Evolutionary conservation across 768 basidiomycete species (phyloP).

Genomic region (Filobasidium floriforme): DNA sequence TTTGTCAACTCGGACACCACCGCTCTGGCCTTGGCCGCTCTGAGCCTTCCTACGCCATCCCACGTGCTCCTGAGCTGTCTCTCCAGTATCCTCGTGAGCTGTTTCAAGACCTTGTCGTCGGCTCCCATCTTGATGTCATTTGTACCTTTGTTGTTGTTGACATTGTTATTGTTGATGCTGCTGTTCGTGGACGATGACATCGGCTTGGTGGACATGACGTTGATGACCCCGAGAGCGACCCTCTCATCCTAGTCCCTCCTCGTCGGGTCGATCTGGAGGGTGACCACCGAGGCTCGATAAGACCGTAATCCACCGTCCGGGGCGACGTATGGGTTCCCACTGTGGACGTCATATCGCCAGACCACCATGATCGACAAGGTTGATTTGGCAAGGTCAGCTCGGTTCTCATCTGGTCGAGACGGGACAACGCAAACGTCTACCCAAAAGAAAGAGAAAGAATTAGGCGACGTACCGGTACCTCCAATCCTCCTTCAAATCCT

Average conservation of each 20-base stretch:
- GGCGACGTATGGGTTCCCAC: slow-evolving; percentile 13
- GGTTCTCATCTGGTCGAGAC: too few species aligned
- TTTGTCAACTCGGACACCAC: slow-evolving; percentile 30
- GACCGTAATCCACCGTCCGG: background rate
- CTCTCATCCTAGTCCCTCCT: background rate
- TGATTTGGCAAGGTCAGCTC: background rate
- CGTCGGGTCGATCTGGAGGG: slow-evolving; percentile 10
- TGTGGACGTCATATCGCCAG: too few species aligned
- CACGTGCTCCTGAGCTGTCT: slow-evolving; percentile 33
- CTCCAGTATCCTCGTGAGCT: slow-evolving; percentile 29
- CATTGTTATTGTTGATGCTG: too few species aligned
- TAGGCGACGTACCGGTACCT: slow-evolving; percentile 2
- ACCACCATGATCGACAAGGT: too few species aligned
- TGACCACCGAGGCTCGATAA: slow-evolving; percentile 6
- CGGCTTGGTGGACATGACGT: slow-evolving; percentile 16
- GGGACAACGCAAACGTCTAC: too few species aligned
- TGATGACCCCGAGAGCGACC: slow-evolving; percentile 23
- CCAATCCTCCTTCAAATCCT: slow-evolving; percentile 13
- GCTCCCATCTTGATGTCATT: background rate
- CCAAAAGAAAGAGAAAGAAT: too few species aligned
- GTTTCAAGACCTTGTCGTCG: slow-evolving; percentile 24
- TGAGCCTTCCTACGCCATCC: slow-evolving; percentile 30
- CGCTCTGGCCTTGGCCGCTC: slow-evolving; percentile 27
- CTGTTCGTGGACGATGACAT: slow-evolving; percentile 2
- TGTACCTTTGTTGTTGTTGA: too few species aligned